Evolutionary conservation across 1,284 basidiomycete genomes (phyloP), one percentile per base, ranked within the genome.

Genomic region (Boletus mariae): DNA sequence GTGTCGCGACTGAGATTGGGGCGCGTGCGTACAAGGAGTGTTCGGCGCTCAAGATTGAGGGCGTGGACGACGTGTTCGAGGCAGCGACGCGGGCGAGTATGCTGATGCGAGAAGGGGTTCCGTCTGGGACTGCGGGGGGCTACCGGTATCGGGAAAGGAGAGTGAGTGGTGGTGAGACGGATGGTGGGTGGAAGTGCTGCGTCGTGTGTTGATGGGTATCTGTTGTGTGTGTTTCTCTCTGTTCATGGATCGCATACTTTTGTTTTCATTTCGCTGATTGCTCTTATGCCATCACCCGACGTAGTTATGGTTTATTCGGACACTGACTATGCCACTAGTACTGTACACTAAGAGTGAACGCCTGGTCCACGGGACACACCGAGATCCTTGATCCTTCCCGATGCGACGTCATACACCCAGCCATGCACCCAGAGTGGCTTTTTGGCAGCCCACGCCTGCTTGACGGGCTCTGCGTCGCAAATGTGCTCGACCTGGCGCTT

Each of bases 51-150:
- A 86, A 87, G 69, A 94, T 94, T 62, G 86, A 94, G 71, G 94
- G 94, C 45, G 94, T 97, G 12, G 94, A 97, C 71, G 90, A 94
- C 61, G 91, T 97, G 37, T 98, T 97, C 61, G 94, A 98, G 75
- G 88, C 91, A 0, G 94, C 94, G 29, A 97, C 94, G 17, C 79
- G 94, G 35, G 92, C 92, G 35, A 94, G 92, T 65, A 95, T 97
- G 89, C 74, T 96, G 53, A 94, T 96, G 79, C 81, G 93, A 38
- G 92, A 94, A 57, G 87, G 87, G 4, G 85, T 84, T 20, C 81
- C 83, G 10, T 73, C 80, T 40, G 77, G 77, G 32, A 76, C 75
- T 58, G 65, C 64, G 17, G 69, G 72, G 11, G 75, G 75, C 52
- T 51, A 66, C n/a, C 59, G 61, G 59, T 49, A 61, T 60, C 57